Evolutionary conservation across 2,329 filamentous ascomycete species (phyloP).

Genomic region (Endothia cerciana): DNA sequence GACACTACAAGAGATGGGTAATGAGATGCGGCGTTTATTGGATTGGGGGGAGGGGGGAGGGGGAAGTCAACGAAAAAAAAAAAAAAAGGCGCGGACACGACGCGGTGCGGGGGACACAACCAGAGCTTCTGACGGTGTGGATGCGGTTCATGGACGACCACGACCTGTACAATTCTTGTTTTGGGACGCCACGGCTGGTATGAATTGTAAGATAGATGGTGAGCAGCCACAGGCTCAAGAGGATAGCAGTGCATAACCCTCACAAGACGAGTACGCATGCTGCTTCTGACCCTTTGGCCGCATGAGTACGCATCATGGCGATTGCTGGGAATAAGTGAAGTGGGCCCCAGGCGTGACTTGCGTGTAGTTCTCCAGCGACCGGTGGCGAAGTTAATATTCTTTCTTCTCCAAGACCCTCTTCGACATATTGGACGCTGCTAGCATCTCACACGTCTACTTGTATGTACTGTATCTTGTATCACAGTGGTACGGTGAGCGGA

Average conservation of each 20-base stretch:
- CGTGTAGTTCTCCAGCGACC: not conserved
- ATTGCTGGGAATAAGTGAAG: not conserved
- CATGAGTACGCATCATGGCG: not conserved
- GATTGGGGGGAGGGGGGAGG: too few species aligned
- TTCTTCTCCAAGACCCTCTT: not conserved
- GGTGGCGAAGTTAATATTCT: not conserved
- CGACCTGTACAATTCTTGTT: slow-evolving; percentile 24
- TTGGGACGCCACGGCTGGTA: not conserved
- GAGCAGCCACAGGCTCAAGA: slow-evolving; percentile 9
- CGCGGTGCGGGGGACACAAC: not conserved
- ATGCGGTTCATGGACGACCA: slow-evolving; percentile 4
- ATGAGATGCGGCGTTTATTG: slow-evolving; percentile 17
- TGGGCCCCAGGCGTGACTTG: not conserved
- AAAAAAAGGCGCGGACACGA: not conserved
- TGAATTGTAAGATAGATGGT: slow-evolving; percentile 26
- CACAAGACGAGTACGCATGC: not conserved
- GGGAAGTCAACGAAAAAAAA: not conserved
- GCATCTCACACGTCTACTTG: not conserved
- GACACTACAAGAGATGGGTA: not conserved
- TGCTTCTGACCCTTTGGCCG: not conserved
- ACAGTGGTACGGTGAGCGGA: not conserved
- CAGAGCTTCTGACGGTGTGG: slow-evolving; percentile 10
- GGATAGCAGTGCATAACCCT: not conserved
- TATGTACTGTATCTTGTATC: too few species aligned
- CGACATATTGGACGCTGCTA: too few species aligned